A percentile compares a stretch with the other conserved stretches of the same genome.
phyloP scores from a whole-genome alignment of 371 early-diverging fungal species.

The Mucor racemosus region DNA sequence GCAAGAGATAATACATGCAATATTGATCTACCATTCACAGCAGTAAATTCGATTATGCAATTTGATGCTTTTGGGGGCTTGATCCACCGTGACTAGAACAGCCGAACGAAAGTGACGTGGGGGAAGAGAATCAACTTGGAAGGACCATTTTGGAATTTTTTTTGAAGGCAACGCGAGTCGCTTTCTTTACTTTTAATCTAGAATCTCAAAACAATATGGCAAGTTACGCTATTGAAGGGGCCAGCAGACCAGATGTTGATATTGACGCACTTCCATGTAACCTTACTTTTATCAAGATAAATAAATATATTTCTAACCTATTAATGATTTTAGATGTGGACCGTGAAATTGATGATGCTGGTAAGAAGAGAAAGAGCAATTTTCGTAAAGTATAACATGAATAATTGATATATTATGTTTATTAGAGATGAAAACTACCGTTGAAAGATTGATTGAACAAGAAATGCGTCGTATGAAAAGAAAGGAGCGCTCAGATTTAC shows the following conservation, averaged over 20 bases:
- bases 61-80: too few relatives aligned
- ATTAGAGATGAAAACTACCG: conserved; percentile 49
- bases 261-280: conserved; percentile 50
- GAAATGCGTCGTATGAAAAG: conserved; percentile 71
- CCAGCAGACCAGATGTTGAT: conserved; percentile 33
- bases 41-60: too few relatives aligned
- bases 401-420: background rate
- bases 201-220: conserved; percentile 10
- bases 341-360: conserved; percentile 47
- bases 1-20: too few relatives aligned
- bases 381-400: background rate
- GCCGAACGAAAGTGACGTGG: too few relatives aligned
- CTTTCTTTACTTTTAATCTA: background rate
- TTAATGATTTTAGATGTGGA: conserved; percentile 41
- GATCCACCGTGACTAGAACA: too few relatives aligned
- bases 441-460: conserved; percentile 69
- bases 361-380: conserved; percentile 18
- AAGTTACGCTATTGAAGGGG: conserved; percentile 20
- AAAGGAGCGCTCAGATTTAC: conserved; percentile 42
- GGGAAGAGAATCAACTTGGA: too few relatives aligned
- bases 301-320: too few relatives aligned
- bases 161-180: background rate
- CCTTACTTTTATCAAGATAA: background rate
- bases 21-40: too few relatives aligned
- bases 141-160: too few relatives aligned